These are phyloP conservation scores for Cryptococcus sp. DNA, from an alignment of 1,284 basidiomycete species.

Conservation along the genomic window DNA sequence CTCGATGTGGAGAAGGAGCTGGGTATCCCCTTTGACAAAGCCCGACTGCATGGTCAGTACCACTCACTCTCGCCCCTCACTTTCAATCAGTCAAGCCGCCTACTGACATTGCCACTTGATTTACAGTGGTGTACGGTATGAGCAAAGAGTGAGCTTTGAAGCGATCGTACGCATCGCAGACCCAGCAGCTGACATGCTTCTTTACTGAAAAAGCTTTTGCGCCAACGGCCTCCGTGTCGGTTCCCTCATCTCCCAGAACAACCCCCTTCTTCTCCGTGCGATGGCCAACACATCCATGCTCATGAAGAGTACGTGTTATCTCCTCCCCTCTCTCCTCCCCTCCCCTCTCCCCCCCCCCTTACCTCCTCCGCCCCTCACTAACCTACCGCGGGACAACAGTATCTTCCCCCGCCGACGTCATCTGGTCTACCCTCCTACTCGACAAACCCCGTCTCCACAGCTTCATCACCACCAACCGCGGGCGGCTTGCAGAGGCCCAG, in stretches of 20 bases:
- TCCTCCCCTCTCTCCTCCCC: neutral
- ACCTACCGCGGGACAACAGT: conserved; percentile 23
- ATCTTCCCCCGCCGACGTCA: conserved; percentile 44
- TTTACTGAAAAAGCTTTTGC: conserved; percentile 47
- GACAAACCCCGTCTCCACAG: conserved; percentile 26
- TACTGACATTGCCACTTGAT: conserved; percentile 2
- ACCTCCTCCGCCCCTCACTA: neutral
- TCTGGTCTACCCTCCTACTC: conserved; percentile 38
- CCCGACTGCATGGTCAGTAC: conserved; percentile 46
- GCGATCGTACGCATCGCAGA: too few species aligned
- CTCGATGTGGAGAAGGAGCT: conserved; percentile 50
- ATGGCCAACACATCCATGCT: conserved; percentile 47
- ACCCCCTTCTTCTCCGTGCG: conserved; percentile 47
- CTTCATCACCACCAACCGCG: conserved; percentile 40
- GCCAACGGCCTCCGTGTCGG: conserved; percentile 52
- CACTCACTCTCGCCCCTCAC: neutral
- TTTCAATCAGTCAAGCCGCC: neutral
- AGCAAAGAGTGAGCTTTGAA: conserved; percentile 45
- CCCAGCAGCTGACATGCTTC: neutral
- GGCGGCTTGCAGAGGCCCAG: conserved; percentile 40
- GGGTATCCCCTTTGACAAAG: conserved; percentile 42
- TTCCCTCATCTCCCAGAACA: conserved; percentile 48
- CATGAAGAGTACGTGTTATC: conserved; percentile 41
- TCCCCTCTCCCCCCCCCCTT: neutral
- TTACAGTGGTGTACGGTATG: conserved; percentile 46